Percentiles rank a stretch among this genome's conserved stretches.
These are phyloP conservation scores for Tetrahymena malaccensis DNA, from an alignment of 73 alveolate genomes.

Conservation along the genomic window DNA sequence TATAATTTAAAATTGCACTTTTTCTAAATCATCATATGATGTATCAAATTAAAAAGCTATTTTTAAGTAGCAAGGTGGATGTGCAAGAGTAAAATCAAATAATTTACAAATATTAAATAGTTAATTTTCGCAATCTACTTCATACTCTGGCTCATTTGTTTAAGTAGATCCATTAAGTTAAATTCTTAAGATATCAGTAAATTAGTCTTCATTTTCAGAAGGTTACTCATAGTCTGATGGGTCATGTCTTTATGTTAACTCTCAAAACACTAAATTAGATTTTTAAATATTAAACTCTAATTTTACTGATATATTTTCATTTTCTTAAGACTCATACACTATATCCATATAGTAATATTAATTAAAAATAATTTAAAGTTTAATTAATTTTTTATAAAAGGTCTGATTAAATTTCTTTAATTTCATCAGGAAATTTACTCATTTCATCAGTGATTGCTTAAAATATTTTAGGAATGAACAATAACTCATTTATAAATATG, in stretches of 20 bases:
- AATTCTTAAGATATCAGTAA: neutral
- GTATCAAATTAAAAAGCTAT: neutral
- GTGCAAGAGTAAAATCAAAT: neutral
- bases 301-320: neutral
- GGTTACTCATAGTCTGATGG: neutral
- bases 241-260: neutral
- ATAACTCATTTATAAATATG: neutral
- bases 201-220: neutral
- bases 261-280: neutral
- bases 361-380: too few species aligned
- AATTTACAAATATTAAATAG: too few species aligned
- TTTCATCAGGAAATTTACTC: too few species aligned
- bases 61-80: neutral
- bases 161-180: neutral
- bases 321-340: neutral
- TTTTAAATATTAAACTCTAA: too few species aligned
- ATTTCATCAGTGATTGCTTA: too few species aligned
- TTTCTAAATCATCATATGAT: neutral
- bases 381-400: too few species aligned
- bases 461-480: neutral
- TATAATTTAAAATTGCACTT: too few species aligned
- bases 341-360: neutral
- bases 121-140: neutral
- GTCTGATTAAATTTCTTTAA: too few species aligned
- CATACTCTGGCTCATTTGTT: neutral